Evolutionary conservation across 257 asterid species (phyloP).

Genomic region (Solanum ossicruentum): DNA sequence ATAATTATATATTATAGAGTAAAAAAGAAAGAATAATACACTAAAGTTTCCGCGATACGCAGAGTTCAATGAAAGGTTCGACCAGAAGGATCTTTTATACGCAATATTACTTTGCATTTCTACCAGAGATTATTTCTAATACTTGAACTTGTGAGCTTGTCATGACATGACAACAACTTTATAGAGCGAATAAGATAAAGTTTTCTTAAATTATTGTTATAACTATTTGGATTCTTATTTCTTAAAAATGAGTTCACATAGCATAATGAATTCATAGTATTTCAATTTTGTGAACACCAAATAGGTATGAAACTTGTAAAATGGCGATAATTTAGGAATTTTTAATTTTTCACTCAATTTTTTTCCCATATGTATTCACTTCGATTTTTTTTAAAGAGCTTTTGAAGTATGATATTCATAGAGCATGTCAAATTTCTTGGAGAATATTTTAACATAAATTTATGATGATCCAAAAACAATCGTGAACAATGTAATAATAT

Average conservation of each 20-base stretch:
- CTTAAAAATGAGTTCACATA: background rate
- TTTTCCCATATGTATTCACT: background rate
- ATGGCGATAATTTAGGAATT: background rate
- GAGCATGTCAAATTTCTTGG: background rate
- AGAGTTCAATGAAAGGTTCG: too few species aligned
- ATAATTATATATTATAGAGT: too few species aligned
- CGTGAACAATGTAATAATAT: background rate
- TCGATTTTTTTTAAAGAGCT: background rate
- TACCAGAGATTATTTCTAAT: too few species aligned
- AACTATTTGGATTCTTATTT: background rate
- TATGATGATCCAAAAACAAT: background rate
- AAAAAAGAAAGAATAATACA: accelerated
- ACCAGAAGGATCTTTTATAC: too few species aligned
- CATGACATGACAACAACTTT: too few species aligned
- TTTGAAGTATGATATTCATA: background rate
- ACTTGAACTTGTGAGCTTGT: too few species aligned
- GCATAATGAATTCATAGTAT: background rate
- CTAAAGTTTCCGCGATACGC: too few species aligned
- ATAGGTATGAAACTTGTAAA: background rate
- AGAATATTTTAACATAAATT: background rate
- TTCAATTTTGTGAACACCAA: background rate
- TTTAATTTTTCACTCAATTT: background rate
- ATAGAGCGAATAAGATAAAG: too few species aligned
- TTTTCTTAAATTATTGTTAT: too few species aligned
- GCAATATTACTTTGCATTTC: too few species aligned